Base-by-base conservation (phyloP, 2,329 filamentous ascomycete species). In the Sporothrix sp. region DNA sequence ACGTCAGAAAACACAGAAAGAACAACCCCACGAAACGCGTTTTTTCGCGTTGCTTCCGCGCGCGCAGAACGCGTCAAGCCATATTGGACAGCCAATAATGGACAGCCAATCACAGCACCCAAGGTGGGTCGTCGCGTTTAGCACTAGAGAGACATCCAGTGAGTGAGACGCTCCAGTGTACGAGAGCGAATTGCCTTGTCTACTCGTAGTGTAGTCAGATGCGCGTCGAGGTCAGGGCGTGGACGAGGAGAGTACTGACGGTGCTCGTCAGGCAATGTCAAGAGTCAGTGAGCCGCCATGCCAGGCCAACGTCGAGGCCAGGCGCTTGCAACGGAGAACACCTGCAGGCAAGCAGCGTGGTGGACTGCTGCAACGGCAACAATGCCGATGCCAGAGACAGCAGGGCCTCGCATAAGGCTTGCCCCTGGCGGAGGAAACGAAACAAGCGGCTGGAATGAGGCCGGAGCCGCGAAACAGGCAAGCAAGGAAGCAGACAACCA, bases 21-120 rank as follows among this genome's bases (percentile, higher is more conserved):
- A 25, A 40, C 23, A 27, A 33, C 11, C 36, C 37, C 36, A 35
- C 46, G 33, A n/a, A 45, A 43, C 57, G 56, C 54, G 55, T 55
- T 56, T 54, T 57, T 55, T 57, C 53, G 56, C 54, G 56, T 51
- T 42, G 38, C 30, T 23, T 51, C 50, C 55, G 54, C 58, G 56
- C 52, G 20, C 20, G 18, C 28, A 10, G 21, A 28, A 36, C 48
- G 30, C 38, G 48, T 32, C 20, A 18, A 20, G 6, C 21, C 39
- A 25, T 42, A 16, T 23, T 30, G 21, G 9, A 20, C 21, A 47
- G 44, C 21, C 39, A 32, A 33, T 42, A 14, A 35, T 33, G 18
- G 7, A 23, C 23, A 48, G 45, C 35, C 45, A 48, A 18, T 47
- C 16, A 39, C 4, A 30, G 0, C n/a, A 16, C 30, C 3, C 35